phyloP scores from a whole-genome alignment of 768 basidiomycete genomes.

The Trametes cubensis region DNA sequence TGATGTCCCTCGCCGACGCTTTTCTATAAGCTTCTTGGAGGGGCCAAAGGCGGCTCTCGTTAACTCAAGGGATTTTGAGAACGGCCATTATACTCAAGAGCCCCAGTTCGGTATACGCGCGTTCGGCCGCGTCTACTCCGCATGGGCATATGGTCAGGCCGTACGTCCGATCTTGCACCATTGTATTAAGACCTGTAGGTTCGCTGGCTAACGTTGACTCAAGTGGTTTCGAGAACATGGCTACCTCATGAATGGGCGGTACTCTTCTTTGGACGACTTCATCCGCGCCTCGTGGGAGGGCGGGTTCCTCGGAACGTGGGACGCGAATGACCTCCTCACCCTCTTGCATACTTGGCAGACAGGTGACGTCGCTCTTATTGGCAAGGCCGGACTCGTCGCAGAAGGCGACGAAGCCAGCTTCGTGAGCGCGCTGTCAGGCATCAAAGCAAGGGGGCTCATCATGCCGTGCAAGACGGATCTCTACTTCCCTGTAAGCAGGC shows the following conservation, averaged over 20 bases:
- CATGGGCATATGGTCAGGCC: slow-evolving; percentile 62
- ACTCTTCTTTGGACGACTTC: slow-evolving; percentile 51
- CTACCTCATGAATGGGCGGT: slow-evolving; percentile 48
- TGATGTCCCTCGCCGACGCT: too few species aligned
- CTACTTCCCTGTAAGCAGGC: slow-evolving; percentile 50
- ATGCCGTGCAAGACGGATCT: slow-evolving; percentile 64
- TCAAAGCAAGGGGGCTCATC: slow-evolving; percentile 56
- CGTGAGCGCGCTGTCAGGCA: slow-evolving; percentile 41
- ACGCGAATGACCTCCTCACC: slow-evolving; percentile 49
- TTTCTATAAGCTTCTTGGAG: slow-evolving; percentile 53
- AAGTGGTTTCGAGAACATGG: slow-evolving; percentile 59
- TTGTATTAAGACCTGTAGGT: neutral
- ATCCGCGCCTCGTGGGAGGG: slow-evolving; percentile 56
- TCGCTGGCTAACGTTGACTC: neutral
- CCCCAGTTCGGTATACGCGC: slow-evolving; percentile 56
- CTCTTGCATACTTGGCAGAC: slow-evolving; percentile 54
- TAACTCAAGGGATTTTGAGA: slow-evolving; percentile 56
- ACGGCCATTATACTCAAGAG: slow-evolving; percentile 51
- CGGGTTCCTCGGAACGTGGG: slow-evolving; percentile 36
- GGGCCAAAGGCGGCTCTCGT: slow-evolving; percentile 58
- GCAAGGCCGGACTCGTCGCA: slow-evolving; percentile 6
- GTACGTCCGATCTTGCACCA: slow-evolving; percentile 34
- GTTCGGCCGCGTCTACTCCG: slow-evolving; percentile 57
- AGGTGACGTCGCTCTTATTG: slow-evolving; percentile 51
- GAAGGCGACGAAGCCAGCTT: slow-evolving; percentile 39